Evolutionary conservation across 2,329 filamentous ascomycete genomes (phyloP).

Genomic region (Xylariaceae sp.): DNA sequence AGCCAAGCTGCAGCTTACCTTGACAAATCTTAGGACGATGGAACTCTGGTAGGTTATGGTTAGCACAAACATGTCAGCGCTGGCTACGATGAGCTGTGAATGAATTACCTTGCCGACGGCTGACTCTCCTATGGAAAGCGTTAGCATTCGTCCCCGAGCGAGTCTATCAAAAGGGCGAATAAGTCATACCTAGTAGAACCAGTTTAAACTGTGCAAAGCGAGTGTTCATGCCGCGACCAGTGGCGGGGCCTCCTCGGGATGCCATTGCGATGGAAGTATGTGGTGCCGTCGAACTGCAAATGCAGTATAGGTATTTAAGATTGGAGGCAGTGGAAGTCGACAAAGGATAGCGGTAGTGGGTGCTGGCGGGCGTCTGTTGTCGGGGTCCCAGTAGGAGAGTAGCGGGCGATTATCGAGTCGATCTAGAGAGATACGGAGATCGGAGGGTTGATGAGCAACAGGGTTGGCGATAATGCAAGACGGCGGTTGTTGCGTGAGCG

Average conservation of each 20-base stretch:
- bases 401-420: no score
- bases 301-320: no score
- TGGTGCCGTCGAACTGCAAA: no score
- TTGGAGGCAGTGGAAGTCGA: no score
- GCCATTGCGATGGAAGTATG: conserved; percentile 59
- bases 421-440: no score
- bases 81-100: conserved; percentile 1
- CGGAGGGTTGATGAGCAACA: background rate
- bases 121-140: conserved; percentile 73
- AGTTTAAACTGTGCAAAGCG: conserved; percentile 99
- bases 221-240: conserved; percentile 63
- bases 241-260: conserved; percentile 66
- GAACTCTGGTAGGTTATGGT: conserved; percentile 64
- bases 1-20: conserved; percentile 50
- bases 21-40: conserved; percentile 95
- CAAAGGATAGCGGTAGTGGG: no score
- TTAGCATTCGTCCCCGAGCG: conserved; percentile 30
- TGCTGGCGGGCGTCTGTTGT: conserved; percentile 17
- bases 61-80: conserved; percentile 15
- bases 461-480: background rate
- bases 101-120: conserved; percentile 87
- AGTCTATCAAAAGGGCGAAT: conserved; percentile 3
- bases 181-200: conserved; percentile 80
- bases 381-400: conserved; percentile 4
- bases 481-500: no score